phyloP scores from a whole-genome alignment of 495 filamentous ascomycete genomes.

The Parmelia sp. region DNA sequence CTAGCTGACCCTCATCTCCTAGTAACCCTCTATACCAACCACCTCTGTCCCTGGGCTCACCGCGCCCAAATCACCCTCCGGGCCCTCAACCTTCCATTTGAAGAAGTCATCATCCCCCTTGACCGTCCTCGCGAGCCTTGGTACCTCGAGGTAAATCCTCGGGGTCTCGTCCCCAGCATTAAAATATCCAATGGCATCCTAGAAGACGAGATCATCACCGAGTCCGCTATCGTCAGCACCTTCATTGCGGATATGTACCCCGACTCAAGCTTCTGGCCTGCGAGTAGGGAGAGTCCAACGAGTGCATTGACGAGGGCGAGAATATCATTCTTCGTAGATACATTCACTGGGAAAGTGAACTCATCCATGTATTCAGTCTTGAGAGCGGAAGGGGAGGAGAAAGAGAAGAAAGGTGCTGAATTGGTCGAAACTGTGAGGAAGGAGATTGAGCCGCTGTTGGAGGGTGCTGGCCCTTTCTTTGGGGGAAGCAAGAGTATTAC shows the following conservation, averaged over 20 bases:
- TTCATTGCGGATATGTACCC: constrained; percentile 62
- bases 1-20: constrained; percentile 29
- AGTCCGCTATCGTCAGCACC: constrained; percentile 66
- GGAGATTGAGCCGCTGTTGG: constrained; percentile 68
- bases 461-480: constrained; percentile 67
- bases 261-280: constrained; percentile 39
- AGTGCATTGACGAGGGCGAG: constrained; percentile 56
- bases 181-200: constrained; percentile 54
- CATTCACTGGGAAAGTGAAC: constrained; percentile 59
- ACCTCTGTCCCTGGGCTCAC: constrained; percentile 73
- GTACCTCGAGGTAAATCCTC: constrained; percentile 81
- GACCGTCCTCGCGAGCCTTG: constrained; percentile 65
- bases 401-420: constrained; percentile 31
- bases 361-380: constrained; percentile 40
- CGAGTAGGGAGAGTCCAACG: constrained; percentile 19
- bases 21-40: constrained; percentile 69
- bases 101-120: constrained; percentile 78
- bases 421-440: constrained; percentile 53
- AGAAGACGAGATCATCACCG: constrained; percentile 54
- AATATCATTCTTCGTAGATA: constrained; percentile 70
- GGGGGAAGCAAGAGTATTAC: constrained; percentile 70
- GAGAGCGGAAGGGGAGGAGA: constrained; percentile 36
- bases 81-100: constrained; percentile 65
- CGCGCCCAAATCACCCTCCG: constrained; percentile 71
- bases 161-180: constrained; percentile 71